Base-by-base conservation (phyloP, 2,329 filamentous ascomycete genomes). In the Penicillium sp. region DNA sequence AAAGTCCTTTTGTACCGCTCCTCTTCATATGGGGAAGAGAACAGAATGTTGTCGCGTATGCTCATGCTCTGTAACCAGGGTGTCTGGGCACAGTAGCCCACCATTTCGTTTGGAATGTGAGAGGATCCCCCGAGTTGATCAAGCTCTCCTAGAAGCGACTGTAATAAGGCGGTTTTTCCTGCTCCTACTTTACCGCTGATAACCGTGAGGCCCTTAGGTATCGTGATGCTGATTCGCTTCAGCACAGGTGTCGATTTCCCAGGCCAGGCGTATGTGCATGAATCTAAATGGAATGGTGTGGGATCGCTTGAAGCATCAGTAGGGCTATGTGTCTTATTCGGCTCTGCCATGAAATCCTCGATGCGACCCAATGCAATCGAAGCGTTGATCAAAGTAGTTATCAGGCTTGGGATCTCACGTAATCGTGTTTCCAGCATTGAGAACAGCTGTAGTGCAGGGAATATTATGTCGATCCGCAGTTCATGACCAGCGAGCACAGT, bases 291-390 rank as follows among this genome's bases (percentile, higher is more conserved):
- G 14, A 74, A 54, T 3, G 62, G 65, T 2, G 60, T 60, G 1
- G 70, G 42, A 3, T 77, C 75, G 3, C 71, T 24, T 3, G 52
- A 34, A 3, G 47, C 48, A 43, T 54, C 52, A 9, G 24, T 70
- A 24, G 82, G 79, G 26, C 84, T 82, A 56, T 86, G 87, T 59
- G 94, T 86, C 62, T 91, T 91, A 65, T 96, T 86, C 0, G 90
- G 90, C 71, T 96, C 92, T 0, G 79, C 77, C 90, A 96, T 95
- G 74, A 95, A 96, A 19, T 84, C 82, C 65, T 96, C 89, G 18
- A 96, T 91, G 60, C 92, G 87, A 8, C 83, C 85, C 58, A 96
- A 85, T 0, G 92, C 89, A 16, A 96, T 87, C n/a, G 84, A 87
- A 0, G 91, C 90, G 64, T 96, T 95, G 60, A 95, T 81, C 4